Evolutionary conservation across 352 stramenopile genomes (phyloP), one percentile per base, ranked within the genome.

Genomic region (Phytophthora macrochlamydospora): DNA sequence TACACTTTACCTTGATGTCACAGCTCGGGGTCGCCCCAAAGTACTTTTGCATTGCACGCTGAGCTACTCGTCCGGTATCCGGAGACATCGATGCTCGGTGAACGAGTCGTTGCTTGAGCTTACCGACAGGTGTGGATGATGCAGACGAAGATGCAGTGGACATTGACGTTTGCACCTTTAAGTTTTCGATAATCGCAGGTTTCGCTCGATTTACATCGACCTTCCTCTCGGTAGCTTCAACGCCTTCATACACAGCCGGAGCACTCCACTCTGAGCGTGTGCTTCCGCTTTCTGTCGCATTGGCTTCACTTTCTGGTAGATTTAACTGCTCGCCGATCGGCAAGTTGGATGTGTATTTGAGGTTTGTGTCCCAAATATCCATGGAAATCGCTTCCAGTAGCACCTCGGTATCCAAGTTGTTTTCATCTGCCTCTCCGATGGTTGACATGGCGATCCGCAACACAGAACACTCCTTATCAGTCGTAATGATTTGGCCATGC

Each of bases 381-480:
- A 90, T 93, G 12, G 89, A 89, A 46, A 96, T 96, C 2, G 89
- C 89, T 69, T 96, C 89, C 9, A 96, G 49, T 2, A 96, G 56
- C 7, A 96, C 85, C 65, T 96, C 89, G 0, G 86, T 79, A 42
- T 94, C 87, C 18, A 87, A 40, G 43, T 84, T 79, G 13, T 65
- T 85, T 65, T 79, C 77, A 32, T 89, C 79, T 28, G 60, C 65
- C 33, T 91, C 80, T 52, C 75, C 79, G 30, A 77, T 81, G 7
- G 86, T 85, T 9, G 83, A 92, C 86, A 94, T 94, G 8, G 86
- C 86, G 24, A 94, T 94, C 33, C 86, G 82, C 33, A 94, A 56
- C 2, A 92, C 84, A 18, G 86, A 88, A 49, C 65, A 94, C 50
- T 91, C 84, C 29, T 85, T 75, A 38, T 81, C 67, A 7, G 64